Conservation (phyloP, 148 eudicot species). For the Rhododendron vialii region DNA sequence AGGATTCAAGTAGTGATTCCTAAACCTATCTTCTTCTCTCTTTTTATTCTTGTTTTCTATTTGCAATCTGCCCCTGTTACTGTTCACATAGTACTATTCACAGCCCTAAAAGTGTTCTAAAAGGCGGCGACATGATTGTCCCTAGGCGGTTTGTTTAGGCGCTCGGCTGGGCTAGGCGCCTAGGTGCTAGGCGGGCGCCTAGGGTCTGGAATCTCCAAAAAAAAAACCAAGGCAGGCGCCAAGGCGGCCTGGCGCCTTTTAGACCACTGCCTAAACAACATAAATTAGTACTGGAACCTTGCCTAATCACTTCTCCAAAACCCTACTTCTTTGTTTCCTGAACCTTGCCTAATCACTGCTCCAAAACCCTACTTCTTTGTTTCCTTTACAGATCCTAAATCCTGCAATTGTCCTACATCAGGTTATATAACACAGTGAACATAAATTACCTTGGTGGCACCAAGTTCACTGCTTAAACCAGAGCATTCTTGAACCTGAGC, state of each 20-base stretch:
- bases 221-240: too few relatives aligned
- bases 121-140: too few relatives aligned
- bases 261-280: neutral
- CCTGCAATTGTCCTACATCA: neutral
- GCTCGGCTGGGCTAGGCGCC: too few relatives aligned
- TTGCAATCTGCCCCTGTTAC: neutral
- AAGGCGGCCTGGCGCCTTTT: too few relatives aligned
- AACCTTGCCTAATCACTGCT: neutral
- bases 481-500: constrained; percentile 48
- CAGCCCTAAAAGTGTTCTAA: neutral
- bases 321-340: neutral
- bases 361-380: neutral
- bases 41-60: neutral
- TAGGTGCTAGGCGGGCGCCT: too few relatives aligned
- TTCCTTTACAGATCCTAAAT: neutral
- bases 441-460: constrained; percentile 39
- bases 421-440: neutral
- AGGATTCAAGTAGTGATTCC: neutral
- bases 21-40: neutral
- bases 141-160: too few relatives aligned
- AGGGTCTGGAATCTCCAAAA: too few relatives aligned
- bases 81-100: neutral
- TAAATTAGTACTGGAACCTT: neutral
- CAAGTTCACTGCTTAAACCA: constrained; percentile 49
- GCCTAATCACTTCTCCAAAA: neutral